phyloP scores from a whole-genome alignment of 495 filamentous ascomycete species.

The Aspergillus saccharolyticus region DNA sequence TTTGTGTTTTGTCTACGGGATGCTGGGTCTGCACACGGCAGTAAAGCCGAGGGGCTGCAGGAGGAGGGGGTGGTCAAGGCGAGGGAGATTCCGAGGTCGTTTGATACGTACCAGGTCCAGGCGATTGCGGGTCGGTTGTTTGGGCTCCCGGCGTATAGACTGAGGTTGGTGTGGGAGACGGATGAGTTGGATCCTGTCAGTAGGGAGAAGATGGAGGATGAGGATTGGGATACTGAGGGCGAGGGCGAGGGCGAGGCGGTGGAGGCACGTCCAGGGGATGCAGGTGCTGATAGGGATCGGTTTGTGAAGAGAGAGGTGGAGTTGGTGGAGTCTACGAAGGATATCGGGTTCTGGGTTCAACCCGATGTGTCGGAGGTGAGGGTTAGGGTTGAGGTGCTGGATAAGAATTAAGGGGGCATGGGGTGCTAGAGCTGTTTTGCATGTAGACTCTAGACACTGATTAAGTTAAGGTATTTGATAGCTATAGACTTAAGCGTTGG shows the following conservation, averaged over 20 bases:
- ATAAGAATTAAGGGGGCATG: not conserved
- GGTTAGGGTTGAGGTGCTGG: constrained; percentile 57
- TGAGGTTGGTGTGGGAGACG: constrained; percentile 74
- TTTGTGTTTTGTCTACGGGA: constrained; percentile 50
- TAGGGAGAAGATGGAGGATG: constrained; percentile 52
- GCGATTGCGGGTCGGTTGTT: constrained; percentile 71
- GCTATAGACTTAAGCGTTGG: too few relatives aligned
- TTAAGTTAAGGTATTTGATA: too few relatives aligned
- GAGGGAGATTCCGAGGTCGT: constrained; percentile 65
- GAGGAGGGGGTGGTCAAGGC: constrained; percentile 15
- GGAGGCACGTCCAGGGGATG: not conserved
- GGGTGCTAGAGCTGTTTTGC: too few relatives aligned
- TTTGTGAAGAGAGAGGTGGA: constrained; percentile 75
- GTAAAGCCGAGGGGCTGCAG: too few relatives aligned
- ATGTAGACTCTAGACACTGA: too few relatives aligned
- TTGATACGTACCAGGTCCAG: constrained; percentile 77
- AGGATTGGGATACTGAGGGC: constrained; percentile 56
- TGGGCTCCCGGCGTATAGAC: constrained; percentile 53
- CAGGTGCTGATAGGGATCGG: constrained; percentile 18
- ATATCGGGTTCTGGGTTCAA: constrained; percentile 79
- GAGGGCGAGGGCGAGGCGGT: constrained; percentile 29
- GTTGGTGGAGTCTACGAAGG: constrained; percentile 72
- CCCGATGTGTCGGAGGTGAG: constrained; percentile 52
- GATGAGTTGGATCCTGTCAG: constrained; percentile 74
- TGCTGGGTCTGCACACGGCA: not conserved